Percentiles rank a stretch among this genome's conserved stretches.
These are phyloP conservation scores for Pichia sp. DNA, from an alignment of 1,139 yeast genomes.

Conservation along the genomic window DNA sequence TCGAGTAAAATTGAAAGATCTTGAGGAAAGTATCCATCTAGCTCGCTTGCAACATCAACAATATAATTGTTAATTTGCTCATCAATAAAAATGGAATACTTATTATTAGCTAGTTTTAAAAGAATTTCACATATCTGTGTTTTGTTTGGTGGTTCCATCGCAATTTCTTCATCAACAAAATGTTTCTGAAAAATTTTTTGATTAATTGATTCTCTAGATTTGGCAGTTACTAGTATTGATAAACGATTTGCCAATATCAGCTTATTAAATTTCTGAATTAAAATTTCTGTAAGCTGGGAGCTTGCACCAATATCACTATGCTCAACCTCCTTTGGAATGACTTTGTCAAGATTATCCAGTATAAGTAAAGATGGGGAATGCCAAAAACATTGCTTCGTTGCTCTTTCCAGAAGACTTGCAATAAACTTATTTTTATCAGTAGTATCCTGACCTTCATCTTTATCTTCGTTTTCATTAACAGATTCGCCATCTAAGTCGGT, in stretches of 20 bases:
- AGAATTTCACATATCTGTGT: constrained; percentile 49
- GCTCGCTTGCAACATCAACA: constrained; percentile 66
- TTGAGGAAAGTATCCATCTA: constrained; percentile 85
- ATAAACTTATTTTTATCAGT: constrained; percentile 53
- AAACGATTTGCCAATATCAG: constrained; percentile 39
- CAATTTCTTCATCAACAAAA: constrained; percentile 56
- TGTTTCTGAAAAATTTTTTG: constrained; percentile 58
- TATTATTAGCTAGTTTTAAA: constrained; percentile 35
- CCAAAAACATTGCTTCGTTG: constrained; percentile 66
- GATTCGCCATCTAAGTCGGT: constrained; percentile 26
- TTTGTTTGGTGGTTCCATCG: constrained; percentile 66
- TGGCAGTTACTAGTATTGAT: constrained; percentile 49
- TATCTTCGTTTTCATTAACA: constrained; percentile 1
- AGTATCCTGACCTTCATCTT: constrained; percentile 22
- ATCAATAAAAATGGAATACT: constrained; percentile 16
- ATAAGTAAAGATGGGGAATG: constrained; percentile 68
- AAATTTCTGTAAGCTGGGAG: constrained; percentile 48
- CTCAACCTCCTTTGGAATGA: constrained; percentile 68
- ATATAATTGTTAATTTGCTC: constrained; percentile 37
- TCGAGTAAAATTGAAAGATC: constrained; percentile 71
- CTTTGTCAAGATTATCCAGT: constrained; percentile 73
- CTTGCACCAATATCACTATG: constrained; percentile 57
- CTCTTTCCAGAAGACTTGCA: constrained; percentile 41
- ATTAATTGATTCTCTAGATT: constrained; percentile 61
- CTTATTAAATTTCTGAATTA: constrained; percentile 33